phyloP scores from a whole-genome alignment of 1,284 basidiomycete species.

The Ustilago nuda region DNA sequence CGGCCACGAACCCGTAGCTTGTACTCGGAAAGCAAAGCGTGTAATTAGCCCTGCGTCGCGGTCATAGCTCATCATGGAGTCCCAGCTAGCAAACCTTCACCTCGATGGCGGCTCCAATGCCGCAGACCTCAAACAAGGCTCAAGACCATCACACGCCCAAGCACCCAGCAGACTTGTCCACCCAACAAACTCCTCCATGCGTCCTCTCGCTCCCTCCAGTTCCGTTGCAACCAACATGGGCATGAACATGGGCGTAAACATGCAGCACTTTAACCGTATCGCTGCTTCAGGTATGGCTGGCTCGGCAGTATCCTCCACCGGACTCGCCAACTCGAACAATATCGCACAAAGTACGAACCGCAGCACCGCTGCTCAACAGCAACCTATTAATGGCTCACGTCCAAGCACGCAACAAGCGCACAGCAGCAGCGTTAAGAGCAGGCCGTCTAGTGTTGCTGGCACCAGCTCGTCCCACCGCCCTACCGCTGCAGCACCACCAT shows the following conservation, averaged over 20 bases:
- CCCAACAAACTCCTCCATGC: conserved; percentile 17
- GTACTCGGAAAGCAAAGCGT: too few species aligned
- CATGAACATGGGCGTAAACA: conserved; percentile 45
- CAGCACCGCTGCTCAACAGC: conserved; percentile 5
- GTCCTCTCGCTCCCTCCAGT: conserved; percentile 40
- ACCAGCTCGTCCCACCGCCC: conserved; percentile 21
- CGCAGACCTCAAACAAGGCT: conserved; percentile 35
- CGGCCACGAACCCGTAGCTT: too few species aligned
- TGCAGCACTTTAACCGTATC: conserved; percentile 51
- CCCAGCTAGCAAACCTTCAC: conserved; percentile 40
- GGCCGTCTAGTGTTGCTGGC: conserved; percentile 36
- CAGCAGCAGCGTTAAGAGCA: conserved; percentile 22
- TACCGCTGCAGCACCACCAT: background rate
- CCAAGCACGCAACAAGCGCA: conserved; percentile 27
- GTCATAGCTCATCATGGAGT: conserved; percentile 29
- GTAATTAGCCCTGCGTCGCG: too few species aligned
- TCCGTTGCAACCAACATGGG: conserved; percentile 49
- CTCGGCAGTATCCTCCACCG: conserved; percentile 17
- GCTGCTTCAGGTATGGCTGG: conserved; percentile 22
- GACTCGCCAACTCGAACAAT: conserved; percentile 21
- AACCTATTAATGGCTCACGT: conserved; percentile 33
- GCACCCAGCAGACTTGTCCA: conserved; percentile 13
- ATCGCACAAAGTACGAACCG: conserved; percentile 32
- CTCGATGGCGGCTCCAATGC: conserved; percentile 28
- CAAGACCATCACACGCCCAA: conserved; percentile 24